phyloP scores from a whole-genome alignment of 768 basidiomycete species.

The Xerocomus brunneocitrinus region DNA sequence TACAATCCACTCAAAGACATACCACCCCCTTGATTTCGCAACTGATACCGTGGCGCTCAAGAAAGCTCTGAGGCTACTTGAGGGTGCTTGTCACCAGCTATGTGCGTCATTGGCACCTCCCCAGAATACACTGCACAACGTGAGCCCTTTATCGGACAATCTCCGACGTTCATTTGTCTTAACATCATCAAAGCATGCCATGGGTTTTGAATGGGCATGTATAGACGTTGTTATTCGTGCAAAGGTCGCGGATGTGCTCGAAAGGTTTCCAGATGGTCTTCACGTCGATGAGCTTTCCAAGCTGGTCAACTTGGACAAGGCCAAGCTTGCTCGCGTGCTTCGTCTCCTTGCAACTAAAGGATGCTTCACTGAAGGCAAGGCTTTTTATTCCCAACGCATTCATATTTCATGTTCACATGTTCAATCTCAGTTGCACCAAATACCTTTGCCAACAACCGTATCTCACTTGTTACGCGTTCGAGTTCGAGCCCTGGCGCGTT shows the following conservation, averaged over 20 bases:
- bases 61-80: conserved; percentile 10
- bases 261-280: conserved; percentile 24
- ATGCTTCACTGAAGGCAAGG: conserved; percentile 29
- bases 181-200: conserved; percentile 8
- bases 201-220: conserved; percentile 28
- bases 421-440: conserved; percentile 20
- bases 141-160: conserved; percentile 1
- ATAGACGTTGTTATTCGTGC: conserved; percentile 13
- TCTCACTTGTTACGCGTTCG: conserved; percentile 26
- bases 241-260: conserved; percentile 18
- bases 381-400: neutral
- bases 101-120: conserved; percentile 26
- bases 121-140: conserved; percentile 25
- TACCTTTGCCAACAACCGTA: conserved; percentile 31
- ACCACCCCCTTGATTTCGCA: too few relatives aligned
- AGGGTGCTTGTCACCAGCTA: conserved; percentile 3
- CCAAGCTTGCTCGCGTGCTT: conserved; percentile 24
- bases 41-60: conserved; percentile 19
- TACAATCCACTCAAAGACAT: too few relatives aligned
- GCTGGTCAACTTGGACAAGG: conserved; percentile 11
- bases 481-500: conserved; percentile 9
- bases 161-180: neutral
- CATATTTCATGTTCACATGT: neutral
- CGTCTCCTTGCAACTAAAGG: conserved; percentile 29
- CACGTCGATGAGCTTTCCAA: conserved; percentile 7